Evolutionary conservation across 2,329 filamentous ascomycete genomes (phyloP).

Genomic region (Cyphellophora europaea): DNA sequence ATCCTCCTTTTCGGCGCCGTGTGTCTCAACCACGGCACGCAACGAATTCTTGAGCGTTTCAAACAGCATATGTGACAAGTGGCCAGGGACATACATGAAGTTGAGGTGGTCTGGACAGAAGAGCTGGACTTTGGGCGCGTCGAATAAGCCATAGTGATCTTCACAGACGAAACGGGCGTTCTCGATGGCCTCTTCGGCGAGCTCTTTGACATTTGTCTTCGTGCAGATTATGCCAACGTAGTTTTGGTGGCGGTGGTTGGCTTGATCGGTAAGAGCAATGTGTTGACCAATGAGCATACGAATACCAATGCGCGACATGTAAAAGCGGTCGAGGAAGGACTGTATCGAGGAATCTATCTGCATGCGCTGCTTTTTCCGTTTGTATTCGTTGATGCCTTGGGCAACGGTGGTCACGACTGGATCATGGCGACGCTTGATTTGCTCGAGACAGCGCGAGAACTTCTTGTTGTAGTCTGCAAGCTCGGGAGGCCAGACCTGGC

Average conservation of each 20-base stretch:
- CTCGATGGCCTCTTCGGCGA: conserved; percentile 94
- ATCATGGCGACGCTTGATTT: conserved; percentile 93
- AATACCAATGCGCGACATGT: conserved; percentile 99
- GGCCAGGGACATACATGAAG: conserved; percentile 99
- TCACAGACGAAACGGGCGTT: conserved; percentile 99
- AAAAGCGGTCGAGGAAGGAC: conserved; percentile 95
- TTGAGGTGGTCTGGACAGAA: conserved; percentile 89
- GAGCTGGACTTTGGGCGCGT: conserved; percentile 91
- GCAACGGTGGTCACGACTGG: conserved; percentile 96
- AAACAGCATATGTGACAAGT: conserved; percentile 98
- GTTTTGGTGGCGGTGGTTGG: conserved; percentile 75
- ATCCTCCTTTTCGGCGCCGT: conserved; percentile 89
- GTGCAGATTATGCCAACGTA: conserved; percentile 99
- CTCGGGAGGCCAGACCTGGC: conserved; percentile 84
- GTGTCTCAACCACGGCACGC: conserved; percentile 88
- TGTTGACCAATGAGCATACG: conserved; percentile 99
- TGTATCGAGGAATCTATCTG: conserved; percentile 95
- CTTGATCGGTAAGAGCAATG: conserved; percentile 91
- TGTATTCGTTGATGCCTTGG: conserved; percentile 96
- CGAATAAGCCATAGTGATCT: conserved; percentile 95
- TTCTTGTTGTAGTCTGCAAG: conserved; percentile 87
- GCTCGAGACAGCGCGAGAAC: conserved; percentile 80
- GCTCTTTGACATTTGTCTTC: conserved; percentile 89
- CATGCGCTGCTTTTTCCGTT: conserved; percentile 90
- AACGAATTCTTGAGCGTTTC: conserved; percentile 98